Evolutionary conservation across 768 basidiomycete genomes (phyloP).

Genomic region (Rhizopogon sp.): DNA sequence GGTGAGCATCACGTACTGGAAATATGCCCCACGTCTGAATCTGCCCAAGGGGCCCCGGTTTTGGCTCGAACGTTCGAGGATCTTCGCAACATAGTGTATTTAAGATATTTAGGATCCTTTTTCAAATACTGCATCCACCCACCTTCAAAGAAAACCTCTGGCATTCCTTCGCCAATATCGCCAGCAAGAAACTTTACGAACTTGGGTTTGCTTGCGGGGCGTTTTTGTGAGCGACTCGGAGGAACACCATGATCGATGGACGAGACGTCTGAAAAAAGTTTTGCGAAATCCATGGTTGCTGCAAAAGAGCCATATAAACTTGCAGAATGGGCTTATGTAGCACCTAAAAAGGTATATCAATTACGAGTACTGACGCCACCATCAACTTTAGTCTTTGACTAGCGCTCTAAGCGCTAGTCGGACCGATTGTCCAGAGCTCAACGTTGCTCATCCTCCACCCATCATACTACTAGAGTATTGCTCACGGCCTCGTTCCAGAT

Average conservation of each 20-base stretch:
- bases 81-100: constrained; percentile 2
- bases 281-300: not conserved
- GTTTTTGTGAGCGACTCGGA: not conserved
- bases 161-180: constrained; percentile 21
- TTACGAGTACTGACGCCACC: no score
- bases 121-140: not conserved
- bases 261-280: not conserved
- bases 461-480: no score
- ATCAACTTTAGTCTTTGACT: no score
- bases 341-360: not conserved
- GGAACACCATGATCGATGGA: not conserved
- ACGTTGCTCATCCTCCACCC: no score
- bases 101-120: constrained; percentile 7
- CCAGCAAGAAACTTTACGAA: constrained; percentile 19
- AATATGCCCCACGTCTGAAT: constrained; percentile 28
- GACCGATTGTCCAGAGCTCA: no score
- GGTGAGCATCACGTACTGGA: constrained; percentile 9
- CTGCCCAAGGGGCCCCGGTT: constrained; percentile 22
- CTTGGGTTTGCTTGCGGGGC: not conserved
- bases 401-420: no score
- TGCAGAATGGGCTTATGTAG: not conserved
- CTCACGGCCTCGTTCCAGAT: no score
- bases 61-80: not conserved
- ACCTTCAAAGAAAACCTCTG: constrained; percentile 23
- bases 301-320: not conserved